Base-by-base conservation (phyloP, 2,329 filamentous ascomycete species). In the Microdochium paspali region DNA sequence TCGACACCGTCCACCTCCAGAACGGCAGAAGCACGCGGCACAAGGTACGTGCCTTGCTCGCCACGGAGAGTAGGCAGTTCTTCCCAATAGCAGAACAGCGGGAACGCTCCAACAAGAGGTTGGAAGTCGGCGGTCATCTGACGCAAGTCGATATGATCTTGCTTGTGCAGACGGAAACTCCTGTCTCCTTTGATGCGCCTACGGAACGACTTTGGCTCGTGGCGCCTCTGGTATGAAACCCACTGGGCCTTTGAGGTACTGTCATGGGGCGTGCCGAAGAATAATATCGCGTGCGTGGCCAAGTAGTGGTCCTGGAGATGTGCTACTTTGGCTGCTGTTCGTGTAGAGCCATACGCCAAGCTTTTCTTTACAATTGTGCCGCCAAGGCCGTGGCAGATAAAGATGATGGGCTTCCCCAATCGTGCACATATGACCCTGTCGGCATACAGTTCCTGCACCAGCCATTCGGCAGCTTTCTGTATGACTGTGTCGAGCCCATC, bases 371-470 rank as follows among this genome's bases (percentile, higher is more conserved):
- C 58, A n/a, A 67, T 47, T n/a, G 66, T 49, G 3, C 65, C 64
- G 10, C 65, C 65, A 40, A 67, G 47, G 18, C 62, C 60, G 55
- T 68, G 64, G 48, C 64, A 66, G 43, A 68, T 45, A 47, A 68
- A 67, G 32, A 67, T 61, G 31, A 68, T 60, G 9, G 64, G 64
- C 28, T 62, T 55, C 44, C 53, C 49, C 20, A 42, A 46, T n/a
- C 53, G 54, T 44, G 54, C 50, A 13, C 52, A 54, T 7, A 61
- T 47, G 18, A 52, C 45, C 31, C 65, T 57, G 46, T 64, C 56
- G 13, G 57, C 59, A 50, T 56, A 54, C 15, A 68, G 53, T 46
- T 62, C 53, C 31, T 57, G 57, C 24, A 66, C 55, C 12, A 67
- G 52, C 25, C 53, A 63, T 26, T 54, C 48, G 9, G 63, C 64